Conservation (phyloP, 495 filamentous ascomycete genomes). For the Penicillium canescens region DNA sequence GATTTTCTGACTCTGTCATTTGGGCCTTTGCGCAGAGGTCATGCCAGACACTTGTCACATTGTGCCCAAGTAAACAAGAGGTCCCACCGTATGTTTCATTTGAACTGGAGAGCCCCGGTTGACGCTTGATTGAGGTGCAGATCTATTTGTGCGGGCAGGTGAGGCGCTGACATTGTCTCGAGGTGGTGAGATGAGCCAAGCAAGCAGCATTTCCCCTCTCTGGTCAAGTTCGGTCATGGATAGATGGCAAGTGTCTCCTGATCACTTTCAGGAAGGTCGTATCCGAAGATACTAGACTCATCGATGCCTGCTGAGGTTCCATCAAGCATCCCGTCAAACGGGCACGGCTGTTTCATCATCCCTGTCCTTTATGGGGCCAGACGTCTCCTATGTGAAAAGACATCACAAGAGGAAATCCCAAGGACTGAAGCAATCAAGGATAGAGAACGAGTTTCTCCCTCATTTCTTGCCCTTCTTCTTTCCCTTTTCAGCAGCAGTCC, state of each 20-base stretch:
- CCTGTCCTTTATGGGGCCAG: not conserved
- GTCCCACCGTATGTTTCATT: not conserved
- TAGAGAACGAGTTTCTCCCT: constrained; percentile 6
- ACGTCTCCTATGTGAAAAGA: not conserved
- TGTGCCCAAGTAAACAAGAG: not conserved
- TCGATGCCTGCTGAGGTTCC: constrained; percentile 8
- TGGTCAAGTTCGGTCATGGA: not conserved
- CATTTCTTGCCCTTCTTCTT: constrained; percentile 63
- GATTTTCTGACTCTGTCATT: not conserved
- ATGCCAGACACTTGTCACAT: not conserved
- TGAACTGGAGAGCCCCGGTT: too few species aligned
- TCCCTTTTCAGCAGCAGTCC: constrained; percentile 40
- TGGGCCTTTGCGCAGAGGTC: not conserved
- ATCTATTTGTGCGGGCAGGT: not conserved
- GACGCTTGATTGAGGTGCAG: not conserved
- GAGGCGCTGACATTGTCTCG: not conserved
- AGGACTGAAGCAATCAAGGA: not conserved
- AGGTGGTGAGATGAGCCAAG: not conserved
- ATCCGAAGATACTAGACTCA: not conserved
- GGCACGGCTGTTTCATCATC: not conserved
- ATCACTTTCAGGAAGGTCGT: constrained; percentile 1
- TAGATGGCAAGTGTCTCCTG: not conserved
- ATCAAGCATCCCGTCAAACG: constrained; percentile 1
- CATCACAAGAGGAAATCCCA: not conserved
- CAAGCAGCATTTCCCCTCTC: not conserved